Base-by-base conservation (phyloP, 306 rosid species). In the Rosa lucieae region DNA sequence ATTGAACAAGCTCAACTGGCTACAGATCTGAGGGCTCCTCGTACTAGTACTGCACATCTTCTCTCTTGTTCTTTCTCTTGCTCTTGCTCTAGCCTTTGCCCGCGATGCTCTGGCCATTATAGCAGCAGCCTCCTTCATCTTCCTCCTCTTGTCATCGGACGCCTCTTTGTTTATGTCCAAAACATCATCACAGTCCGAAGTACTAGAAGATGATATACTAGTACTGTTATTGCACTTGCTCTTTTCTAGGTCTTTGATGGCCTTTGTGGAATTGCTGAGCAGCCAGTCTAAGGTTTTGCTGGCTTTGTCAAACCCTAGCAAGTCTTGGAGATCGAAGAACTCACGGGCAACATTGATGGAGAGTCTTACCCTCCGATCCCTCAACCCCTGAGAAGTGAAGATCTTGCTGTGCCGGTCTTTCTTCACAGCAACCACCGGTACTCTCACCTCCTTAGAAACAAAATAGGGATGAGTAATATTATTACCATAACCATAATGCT, bases 241-340 rank as follows among this genome's bases (percentile, higher is more conserved):
- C 0, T 53, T 62, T 47, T 88, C 81, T 1, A 88, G 87, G 39
- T 92, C 92, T 67, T 78, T 84, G 68, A 95, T 95, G 42, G 94
- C 98, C 53, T 79, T 89, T 80, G 79, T 87, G 18, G 98, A 91
- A 85, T 92, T 91, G 21, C 71, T 77, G 80, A 95, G 88, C 67
- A 95, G 91, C 99, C 99, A 95, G 18, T 95, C 98, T 4, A 95
- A 90, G 80, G 99, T 95, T 72, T 86, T 89, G 78, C 99, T 95
- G 13, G 99, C 98, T 78, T 89, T 95, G 87, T 95, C 98, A 65
- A 90, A 90, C 89, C 99, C 99, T 90, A 95, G 76, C 94, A 86
- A 84, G 85, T 95, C 99, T 77, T 95, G 99, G 59, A 95, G 98
- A 88, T 95, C 98, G 44, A 95, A 95, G 93, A 95, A 95, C 87